Evolutionary conservation across 805 yeast genomes (phyloP).

Genomic region (Ogataea allantospora): DNA sequence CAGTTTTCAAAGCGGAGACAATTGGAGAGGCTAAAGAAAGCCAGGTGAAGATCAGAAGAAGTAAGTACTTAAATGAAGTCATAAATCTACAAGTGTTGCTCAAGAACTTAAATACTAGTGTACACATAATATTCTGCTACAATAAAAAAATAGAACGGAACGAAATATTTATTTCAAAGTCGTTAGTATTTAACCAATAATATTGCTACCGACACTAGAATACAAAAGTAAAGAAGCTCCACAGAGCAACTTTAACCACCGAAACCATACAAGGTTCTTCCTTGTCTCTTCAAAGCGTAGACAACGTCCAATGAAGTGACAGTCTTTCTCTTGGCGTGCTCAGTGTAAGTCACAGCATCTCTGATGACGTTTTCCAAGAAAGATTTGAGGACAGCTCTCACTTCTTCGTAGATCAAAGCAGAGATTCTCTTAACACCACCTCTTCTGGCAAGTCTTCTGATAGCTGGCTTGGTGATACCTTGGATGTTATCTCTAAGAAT

Average conservation of each 20-base stretch:
- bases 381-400: slow-evolving; percentile 92
- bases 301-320: slow-evolving; percentile 98
- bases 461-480: slow-evolving; percentile 99
- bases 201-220: slow-evolving; percentile 23
- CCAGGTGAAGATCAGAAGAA: not conserved
- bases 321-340: slow-evolving; percentile 99
- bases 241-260: slow-evolving; percentile 71
- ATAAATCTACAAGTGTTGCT: too few relatives aligned
- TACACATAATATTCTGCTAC: slow-evolving; percentile 8
- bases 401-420: slow-evolving; percentile 97
- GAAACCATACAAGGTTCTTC: slow-evolving; percentile 99
- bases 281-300: slow-evolving; percentile 99
- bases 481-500: slow-evolving; percentile 98
- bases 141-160: slow-evolving; percentile 11
- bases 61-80: not conserved
- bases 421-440: slow-evolving; percentile 99
- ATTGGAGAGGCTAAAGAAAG: not conserved
- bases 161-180: slow-evolving; percentile 7
- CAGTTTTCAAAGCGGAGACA: not conserved
- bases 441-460: slow-evolving; percentile 99
- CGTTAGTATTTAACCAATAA: slow-evolving; percentile 10
- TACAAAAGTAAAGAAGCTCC: slow-evolving; percentile 17
- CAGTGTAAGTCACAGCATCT: slow-evolving; percentile 99
- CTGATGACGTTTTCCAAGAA: slow-evolving; percentile 97
- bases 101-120: not conserved